These are phyloP conservation scores for Fusarium sp. DNA, from an alignment of 2,329 filamentous ascomycete genomes.

Conservation along the genomic window DNA sequence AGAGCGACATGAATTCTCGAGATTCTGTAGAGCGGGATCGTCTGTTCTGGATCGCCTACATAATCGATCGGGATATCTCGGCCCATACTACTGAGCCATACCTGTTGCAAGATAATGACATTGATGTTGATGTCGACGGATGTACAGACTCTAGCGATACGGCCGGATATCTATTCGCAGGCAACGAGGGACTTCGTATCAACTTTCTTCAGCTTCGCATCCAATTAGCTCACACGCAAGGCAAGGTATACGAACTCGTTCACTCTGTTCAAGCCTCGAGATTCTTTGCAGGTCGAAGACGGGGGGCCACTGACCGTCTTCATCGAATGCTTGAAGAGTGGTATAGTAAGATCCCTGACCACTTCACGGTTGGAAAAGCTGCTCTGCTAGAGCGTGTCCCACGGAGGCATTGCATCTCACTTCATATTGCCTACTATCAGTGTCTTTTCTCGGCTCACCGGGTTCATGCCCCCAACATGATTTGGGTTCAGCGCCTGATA, in stretches of 20 bases:
- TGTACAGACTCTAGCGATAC: not conserved
- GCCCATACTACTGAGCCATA: conserved; percentile 7
- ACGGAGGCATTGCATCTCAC: not conserved
- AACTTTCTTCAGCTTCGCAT: not conserved
- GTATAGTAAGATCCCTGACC: not conserved
- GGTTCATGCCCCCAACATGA: not conserved
- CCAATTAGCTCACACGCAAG: conserved; percentile 4
- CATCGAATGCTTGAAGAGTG: conserved; percentile 11
- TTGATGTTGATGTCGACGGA: not conserved
- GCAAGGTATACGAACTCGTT: conserved; percentile 21
- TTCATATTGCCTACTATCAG: conserved; percentile 8
- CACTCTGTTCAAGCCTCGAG: not conserved
- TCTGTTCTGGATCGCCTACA: conserved; percentile 25
- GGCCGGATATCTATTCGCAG: not conserved
- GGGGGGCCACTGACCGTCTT: not conserved
- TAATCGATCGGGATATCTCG: conserved; percentile 9
- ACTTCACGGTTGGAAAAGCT: not conserved
- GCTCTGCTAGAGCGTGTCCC: not conserved
- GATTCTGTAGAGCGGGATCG: not conserved
- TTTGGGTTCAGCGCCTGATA: not conserved
- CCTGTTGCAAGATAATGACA: conserved; percentile 13
- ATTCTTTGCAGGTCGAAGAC: not conserved
- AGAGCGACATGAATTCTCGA: not conserved
- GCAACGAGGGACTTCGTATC: not conserved
- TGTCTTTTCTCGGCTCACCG: conserved; percentile 6